These are phyloP conservation scores for Bipolaris sorokiniana DNA, from an alignment of 2,329 filamentous ascomycete genomes.

Conservation along the genomic window DNA sequence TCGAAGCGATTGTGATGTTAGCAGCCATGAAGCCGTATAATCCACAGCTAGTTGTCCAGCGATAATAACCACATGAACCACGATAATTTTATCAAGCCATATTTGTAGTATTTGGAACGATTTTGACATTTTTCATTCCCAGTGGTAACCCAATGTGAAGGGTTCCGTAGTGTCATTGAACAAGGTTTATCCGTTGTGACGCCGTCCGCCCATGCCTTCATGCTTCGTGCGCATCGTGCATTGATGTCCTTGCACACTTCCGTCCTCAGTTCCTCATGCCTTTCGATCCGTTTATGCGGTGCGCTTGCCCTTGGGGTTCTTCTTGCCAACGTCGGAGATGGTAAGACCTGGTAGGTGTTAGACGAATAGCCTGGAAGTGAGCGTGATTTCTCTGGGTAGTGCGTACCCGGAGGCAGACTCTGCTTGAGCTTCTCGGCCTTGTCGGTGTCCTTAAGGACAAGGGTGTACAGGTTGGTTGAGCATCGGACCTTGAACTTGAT, in stretches of 20 bases:
- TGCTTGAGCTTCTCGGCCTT: conserved; percentile 99
- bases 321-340: conserved; percentile 67
- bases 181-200: conserved; percentile 42
- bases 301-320: conserved; percentile 65
- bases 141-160: conserved; percentile 28
- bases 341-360: conserved; percentile 56
- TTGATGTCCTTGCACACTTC: conserved; percentile 17
- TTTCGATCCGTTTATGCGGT: conserved; percentile 33
- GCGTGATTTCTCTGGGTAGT: background rate
- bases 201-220: conserved; percentile 37
- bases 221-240: conserved; percentile 23
- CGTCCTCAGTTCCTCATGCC: conserved; percentile 13
- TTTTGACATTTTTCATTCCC: conserved; percentile 41
- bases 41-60: conserved; percentile 5
- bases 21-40: conserved; percentile 1
- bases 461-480: conserved; percentile 94
- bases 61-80: conserved; percentile 3
- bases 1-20: conserved; percentile 13
- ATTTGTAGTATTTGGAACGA: conserved; percentile 22
- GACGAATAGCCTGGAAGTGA: conserved; percentile 1
- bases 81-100: conserved; percentile 3
- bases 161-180: conserved; percentile 42
- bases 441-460: conserved; percentile 96
- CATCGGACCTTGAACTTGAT: conserved; percentile 99
- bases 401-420: conserved; percentile 92